Base-by-base conservation (phyloP, 371 early-diverging fungal species). In the Dinochytrium kinnereticum region DNA sequence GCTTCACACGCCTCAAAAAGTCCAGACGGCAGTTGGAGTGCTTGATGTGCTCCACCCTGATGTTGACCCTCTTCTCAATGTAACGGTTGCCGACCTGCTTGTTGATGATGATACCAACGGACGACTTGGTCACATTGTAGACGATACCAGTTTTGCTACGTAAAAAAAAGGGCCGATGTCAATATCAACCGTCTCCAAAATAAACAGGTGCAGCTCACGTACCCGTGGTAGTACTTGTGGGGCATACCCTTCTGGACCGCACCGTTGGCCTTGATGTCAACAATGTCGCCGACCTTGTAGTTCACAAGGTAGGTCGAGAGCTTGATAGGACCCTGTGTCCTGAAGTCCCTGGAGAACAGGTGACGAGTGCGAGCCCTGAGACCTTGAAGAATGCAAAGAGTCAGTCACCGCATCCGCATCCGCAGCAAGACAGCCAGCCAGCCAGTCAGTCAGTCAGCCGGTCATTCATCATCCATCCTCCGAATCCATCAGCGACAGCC, bases 241-340 rank as follows among this genome's bases (percentile, higher is more conserved):
- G 99, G 99, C 98, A 99, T 97, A 87, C 99, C 99, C 94, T 98
- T 98, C 87, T 99, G 99, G 82, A 99, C 89, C 77, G 99, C 95
- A 75, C 92, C 93, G 89, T 97, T 95, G 78, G 95, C 97, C 90
- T 94, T 95, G 87, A 98, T 94, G 88, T 99, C 99, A 73, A 99
- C 99, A 76, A 96, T 95, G 85, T 99, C 99, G 64, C 99, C 99
- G 79, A 97, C 95, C 90, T 96, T 95, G 94, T 96, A 99, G 83
- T 87, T 92, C 90, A 93, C 95, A 78, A 98, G 87, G 91, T 98
- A 97, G 84, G 98, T 99, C 76, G 97, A 94, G 79, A 98, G 90
- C 81, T 90, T 90, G 86, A 97, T 92, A 77, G 90, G 89, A 79
- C 98, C 98, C 82, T 95, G 91, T 80, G 94, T 91, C 77, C 97